A percentile compares a stretch with the other conserved stretches of the same genome.
These are phyloP conservation scores for Colletotrichum eremochloae DNA, from an alignment of 2,329 filamentous ascomycete genomes.

Conservation along the genomic window DNA sequence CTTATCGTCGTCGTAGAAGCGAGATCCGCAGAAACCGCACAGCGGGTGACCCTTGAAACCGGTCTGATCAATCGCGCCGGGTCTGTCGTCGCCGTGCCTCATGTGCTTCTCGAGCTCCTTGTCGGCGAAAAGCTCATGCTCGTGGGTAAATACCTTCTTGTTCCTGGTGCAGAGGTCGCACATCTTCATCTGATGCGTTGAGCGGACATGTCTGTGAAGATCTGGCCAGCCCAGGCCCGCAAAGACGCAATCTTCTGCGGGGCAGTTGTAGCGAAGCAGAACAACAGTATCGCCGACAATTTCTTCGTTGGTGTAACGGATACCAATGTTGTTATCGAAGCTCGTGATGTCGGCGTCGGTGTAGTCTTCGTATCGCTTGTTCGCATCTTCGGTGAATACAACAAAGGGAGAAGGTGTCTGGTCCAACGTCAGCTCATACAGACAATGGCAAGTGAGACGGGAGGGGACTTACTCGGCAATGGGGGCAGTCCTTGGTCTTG, in stretches of 20 bases:
- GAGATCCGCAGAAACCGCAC: constrained; percentile 90
- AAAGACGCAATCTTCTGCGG: constrained; percentile 82
- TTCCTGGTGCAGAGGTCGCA: constrained; percentile 91
- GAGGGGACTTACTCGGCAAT: constrained; percentile 79
- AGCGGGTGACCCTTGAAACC: constrained; percentile 97
- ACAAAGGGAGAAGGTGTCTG: constrained; percentile 82
- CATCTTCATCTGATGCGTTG: constrained; percentile 87
- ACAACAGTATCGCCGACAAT: constrained; percentile 93
- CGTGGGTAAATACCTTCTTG: constrained; percentile 98
- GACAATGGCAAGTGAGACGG: background rate
- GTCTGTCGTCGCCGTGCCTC: constrained; percentile 89
- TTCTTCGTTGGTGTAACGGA: constrained; percentile 88
- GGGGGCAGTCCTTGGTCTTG: constrained; percentile 96
- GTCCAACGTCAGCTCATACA: constrained; percentile 43
- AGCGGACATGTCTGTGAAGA: constrained; percentile 81
- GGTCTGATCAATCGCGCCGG: constrained; percentile 90
- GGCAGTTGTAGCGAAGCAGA: constrained; percentile 93
- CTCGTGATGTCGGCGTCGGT: constrained; percentile 78
- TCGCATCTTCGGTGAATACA: constrained; percentile 89
- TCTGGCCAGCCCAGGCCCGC: constrained; percentile 78
- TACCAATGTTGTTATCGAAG: constrained; percentile 87
- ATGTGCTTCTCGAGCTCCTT: constrained; percentile 89
- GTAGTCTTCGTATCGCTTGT: constrained; percentile 90
- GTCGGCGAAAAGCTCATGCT: constrained; percentile 91
- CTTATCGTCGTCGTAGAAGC: constrained; percentile 97